phyloP scores from a whole-genome alignment of 2,329 filamentous ascomycete genomes.

The Colletotrichum tofieldiae region DNA sequence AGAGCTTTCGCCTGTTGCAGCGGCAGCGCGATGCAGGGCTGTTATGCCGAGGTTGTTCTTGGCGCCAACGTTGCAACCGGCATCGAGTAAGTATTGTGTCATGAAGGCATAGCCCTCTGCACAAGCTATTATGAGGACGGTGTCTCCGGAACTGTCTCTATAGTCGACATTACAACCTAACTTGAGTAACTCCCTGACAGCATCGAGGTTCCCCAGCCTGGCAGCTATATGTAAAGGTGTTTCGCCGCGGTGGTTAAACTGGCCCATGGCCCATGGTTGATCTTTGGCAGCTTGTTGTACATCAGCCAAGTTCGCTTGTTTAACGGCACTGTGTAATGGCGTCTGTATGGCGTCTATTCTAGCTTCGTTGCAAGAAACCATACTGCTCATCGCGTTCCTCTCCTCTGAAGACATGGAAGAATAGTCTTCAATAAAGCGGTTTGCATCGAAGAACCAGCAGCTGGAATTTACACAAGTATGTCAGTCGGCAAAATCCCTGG shows the following conservation, averaged over 20 bases:
- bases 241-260: not conserved
- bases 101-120: rapidly evolving
- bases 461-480: not conserved
- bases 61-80: not conserved
- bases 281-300: not conserved
- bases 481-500: not conserved
- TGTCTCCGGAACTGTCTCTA: rapidly evolving
- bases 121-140: not conserved
- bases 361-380: not conserved
- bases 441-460: not conserved
- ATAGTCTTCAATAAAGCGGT: not conserved
- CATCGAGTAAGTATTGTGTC: not conserved
- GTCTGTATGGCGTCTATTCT: not conserved
- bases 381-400: not conserved
- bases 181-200: not conserved
- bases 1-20: rapidly evolving
- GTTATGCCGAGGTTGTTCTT: rapidly evolving
- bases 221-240: slow-evolving; percentile 7
- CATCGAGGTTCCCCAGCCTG: not conserved
- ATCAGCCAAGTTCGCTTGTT: not conserved
- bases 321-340: not conserved
- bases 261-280: not conserved
- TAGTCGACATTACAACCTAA: not conserved
- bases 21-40: not conserved
- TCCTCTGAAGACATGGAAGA: rapidly evolving